These are phyloP conservation scores for Suillus paluster DNA, from an alignment of 768 basidiomycete species.

Conservation along the genomic window DNA sequence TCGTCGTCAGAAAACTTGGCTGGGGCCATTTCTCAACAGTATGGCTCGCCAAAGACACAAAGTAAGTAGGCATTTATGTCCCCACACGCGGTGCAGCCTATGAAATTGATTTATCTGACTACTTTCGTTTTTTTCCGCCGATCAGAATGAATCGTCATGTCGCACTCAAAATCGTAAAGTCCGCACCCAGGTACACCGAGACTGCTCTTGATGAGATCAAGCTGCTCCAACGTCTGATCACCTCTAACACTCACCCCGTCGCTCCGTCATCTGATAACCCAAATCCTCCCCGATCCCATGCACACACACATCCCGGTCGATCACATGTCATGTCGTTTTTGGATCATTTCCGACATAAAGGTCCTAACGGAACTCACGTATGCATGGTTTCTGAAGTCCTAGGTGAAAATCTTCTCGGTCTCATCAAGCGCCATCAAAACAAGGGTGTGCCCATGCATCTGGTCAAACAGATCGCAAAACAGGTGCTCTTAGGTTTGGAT, in stretches of 20 bases:
- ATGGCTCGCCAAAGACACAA: conserved; percentile 85
- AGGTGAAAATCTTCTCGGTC: conserved; percentile 92
- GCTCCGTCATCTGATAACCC: conserved; percentile 53
- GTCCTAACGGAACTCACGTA: conserved; percentile 95
- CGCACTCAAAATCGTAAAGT: conserved; percentile 99
- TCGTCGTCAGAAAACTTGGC: conserved; percentile 92
- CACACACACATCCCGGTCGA: conserved; percentile 82
- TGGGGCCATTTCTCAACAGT: conserved; percentile 96
- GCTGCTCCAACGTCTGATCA: conserved; percentile 92
- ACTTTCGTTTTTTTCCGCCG: conserved; percentile 13
- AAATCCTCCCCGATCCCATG: conserved; percentile 53
- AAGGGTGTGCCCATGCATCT: conserved; percentile 94
- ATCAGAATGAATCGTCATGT: conserved; percentile 92
- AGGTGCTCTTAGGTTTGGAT: conserved; percentile 92
- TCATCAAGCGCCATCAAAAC: conserved; percentile 98
- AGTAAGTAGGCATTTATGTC: conserved; percentile 50
- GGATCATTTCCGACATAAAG: conserved; percentile 96
- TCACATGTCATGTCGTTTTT: conserved; percentile 97
- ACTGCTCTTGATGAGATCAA: conserved; percentile 99
- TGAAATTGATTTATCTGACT: conserved; percentile 17
- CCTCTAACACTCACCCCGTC: conserved; percentile 66
- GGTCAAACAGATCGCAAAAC: conserved; percentile 96
- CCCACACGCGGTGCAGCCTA: neutral
- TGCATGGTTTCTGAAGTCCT: conserved; percentile 99
- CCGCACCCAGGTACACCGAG: conserved; percentile 95